Base-by-base conservation (phyloP, 176 grass and related monocot genomes). In the Cenchrus purpureus region DNA sequence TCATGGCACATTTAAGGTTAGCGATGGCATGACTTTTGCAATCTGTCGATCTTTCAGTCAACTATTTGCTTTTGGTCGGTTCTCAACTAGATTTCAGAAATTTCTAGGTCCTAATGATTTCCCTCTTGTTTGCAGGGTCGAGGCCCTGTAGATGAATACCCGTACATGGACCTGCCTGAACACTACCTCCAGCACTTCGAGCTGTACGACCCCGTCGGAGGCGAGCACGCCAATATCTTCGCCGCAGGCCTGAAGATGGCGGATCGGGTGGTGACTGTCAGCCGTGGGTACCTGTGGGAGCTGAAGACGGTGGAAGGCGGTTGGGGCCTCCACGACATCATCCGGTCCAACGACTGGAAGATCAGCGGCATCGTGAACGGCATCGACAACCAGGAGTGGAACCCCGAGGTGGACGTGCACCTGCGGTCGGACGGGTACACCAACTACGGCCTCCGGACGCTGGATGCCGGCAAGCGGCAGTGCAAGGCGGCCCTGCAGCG, bases 291-390 rank as follows among this genome's bases (percentile, higher is more conserved):
- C 78, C 56, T 94, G 28, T 91, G 93, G 93, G 97, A 99, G 90
- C 83, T 99, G 31, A 94, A 99, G 88, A 99, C 97, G 12, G 85
- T 78, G 57, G 91, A 96, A 84, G 97, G 97, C 1, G 97, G 90
- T 0, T 99, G 97, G 97, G 97, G 97, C 61, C 91, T 96, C 8
- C 89, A 96, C 14, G 82, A 94, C 50, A 91, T 99, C 73, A 88
- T 99, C 81, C 88, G 89, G 49, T 68, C 91, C 32, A 94, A 85
- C 20, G 77, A 86, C 88, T 89, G 91, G 88, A 99, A 91, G 84
- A 86, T 94, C 34, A 88, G 87, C 17, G 93, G 96, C 69, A 98
- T 98, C 51, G 96, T 98, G n/a, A 98, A 98, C 60, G 96, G 96
- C 65, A 98, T 98, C 49, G 91, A 99, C 60, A 46, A 83, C 56